Evolutionary conservation across 148 eudicot genomes (phyloP), one percentile per base, ranked within the genome.

Genomic region (Camellia japonica): DNA sequence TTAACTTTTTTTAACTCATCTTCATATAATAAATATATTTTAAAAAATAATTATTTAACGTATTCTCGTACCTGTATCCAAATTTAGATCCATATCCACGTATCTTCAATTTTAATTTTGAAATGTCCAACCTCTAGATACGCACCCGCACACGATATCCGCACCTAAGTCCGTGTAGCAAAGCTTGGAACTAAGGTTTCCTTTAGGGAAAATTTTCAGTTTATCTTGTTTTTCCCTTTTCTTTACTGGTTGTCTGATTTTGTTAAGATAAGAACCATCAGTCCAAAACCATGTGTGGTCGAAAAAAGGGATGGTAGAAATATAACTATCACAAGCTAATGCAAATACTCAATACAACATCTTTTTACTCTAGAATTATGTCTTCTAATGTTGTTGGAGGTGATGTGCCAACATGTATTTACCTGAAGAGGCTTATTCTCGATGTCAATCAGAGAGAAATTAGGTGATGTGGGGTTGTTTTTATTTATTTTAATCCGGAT

Each of bases 261-360:
- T 54, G 52, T n/a, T 30, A n/a, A n/a, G 67, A 63, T 19, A 63
- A 63, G 38, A 1, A 20, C 16, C 18, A 52, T 52, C 11, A 12
- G 0, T 52, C 5, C 20, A 43, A 42, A 12, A 20, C 68, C 76
- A 19, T 52, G 61, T 68, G 12, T n/a, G 41, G 43, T 69, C 56
- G 18, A 18, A 23, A 68, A 68, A 68, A 54, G 38, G n/a, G 74
- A 43, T 58, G 66, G 3, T 78, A 66, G 13, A 59, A 42, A 77
- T 77, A 46, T 14, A 51, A 15, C 20, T 5, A 7, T 69, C 68
- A 64, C 58, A 79, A 59, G 70, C 13, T 23, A 77, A 43, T 49
- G 4, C 19, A 62, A 38, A 70, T 47, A 11, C 68, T 79, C 0
- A 12, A 46, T 15, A 19, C 41, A 8, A 49, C n/a, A 23, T 49